phyloP scores from a whole-genome alignment of 768 basidiomycete genomes.

The Lentinus tigrinus region DNA sequence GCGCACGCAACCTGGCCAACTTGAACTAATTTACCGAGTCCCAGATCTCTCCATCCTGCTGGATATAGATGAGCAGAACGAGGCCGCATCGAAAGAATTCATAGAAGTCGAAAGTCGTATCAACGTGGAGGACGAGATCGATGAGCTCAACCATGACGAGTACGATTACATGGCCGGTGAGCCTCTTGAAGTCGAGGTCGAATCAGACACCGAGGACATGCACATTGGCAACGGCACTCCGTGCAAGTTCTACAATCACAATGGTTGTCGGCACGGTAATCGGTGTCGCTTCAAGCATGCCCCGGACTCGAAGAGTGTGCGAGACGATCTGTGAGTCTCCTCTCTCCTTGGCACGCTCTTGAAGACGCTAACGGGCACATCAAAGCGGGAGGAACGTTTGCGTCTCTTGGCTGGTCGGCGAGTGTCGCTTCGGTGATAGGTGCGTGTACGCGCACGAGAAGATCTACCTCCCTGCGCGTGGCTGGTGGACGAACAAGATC shows the following conservation, averaged over 20 bases:
- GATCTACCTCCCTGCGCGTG: slow-evolving; percentile 39
- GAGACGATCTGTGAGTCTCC: slow-evolving; percentile 49
- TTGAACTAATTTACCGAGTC: neutral
- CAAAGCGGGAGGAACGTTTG: slow-evolving; percentile 55
- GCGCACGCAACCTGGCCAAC: neutral
- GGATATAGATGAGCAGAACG: slow-evolving; percentile 26
- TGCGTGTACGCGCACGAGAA: slow-evolving; percentile 53
- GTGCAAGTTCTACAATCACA: slow-evolving; percentile 58
- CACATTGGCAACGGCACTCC: slow-evolving; percentile 52
- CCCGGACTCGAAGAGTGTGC: slow-evolving; percentile 52
- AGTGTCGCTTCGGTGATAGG: slow-evolving; percentile 38
- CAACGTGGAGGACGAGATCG: neutral
- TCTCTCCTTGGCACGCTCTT: neutral
- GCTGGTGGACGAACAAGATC: slow-evolving; percentile 45
- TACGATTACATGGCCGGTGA: slow-evolving; percentile 27
- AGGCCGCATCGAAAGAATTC: slow-evolving; percentile 22
- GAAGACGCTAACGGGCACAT: neutral
- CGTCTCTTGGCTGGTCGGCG: slow-evolving; percentile 37
- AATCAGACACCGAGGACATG: slow-evolving; percentile 56
- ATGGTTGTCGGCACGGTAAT: slow-evolving; percentile 43
- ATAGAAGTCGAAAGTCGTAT: neutral
- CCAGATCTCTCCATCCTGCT: slow-evolving; percentile 32
- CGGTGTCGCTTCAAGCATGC: slow-evolving; percentile 50
- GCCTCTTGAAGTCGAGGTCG: slow-evolving; percentile 38
- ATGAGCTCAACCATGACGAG: neutral